Evolutionary conservation across 177 flowering plant genomes (phyloP).

Genomic region (Telopea speciosissima): DNA sequence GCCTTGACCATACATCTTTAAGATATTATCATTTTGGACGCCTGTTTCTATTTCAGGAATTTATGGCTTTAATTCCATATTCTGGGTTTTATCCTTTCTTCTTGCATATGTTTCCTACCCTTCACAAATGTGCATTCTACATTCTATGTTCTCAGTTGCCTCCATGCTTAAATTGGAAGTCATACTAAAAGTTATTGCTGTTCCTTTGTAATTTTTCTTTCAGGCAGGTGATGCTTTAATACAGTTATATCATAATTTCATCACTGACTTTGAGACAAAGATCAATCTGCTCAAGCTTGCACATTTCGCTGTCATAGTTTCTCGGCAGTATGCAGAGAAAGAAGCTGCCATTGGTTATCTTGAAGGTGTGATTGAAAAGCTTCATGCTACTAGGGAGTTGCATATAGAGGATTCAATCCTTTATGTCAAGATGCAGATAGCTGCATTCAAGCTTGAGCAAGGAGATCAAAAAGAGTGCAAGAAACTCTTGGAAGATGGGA

Average conservation of each 20-base stretch:
- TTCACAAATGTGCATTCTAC: not conserved
- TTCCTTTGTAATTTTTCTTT: constrained; percentile 3
- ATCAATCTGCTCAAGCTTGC: constrained; percentile 97
- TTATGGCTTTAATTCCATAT: not conserved
- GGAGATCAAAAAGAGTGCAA: constrained; percentile 86
- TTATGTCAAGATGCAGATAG: constrained; percentile 85
- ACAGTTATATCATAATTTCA: constrained; percentile 85
- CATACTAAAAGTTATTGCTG: not conserved
- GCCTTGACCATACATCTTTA: not conserved
- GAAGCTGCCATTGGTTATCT: constrained; percentile 82
- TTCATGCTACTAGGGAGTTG: constrained; percentile 56
- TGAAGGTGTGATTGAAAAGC: constrained; percentile 81
- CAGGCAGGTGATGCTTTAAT: constrained; percentile 93
- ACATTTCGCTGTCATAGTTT: constrained; percentile 87
- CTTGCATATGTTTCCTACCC: not conserved
- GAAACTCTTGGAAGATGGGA: constrained; percentile 83
- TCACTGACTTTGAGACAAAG: constrained; percentile 92
- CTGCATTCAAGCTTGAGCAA: constrained; percentile 69
- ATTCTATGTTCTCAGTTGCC: not conserved
- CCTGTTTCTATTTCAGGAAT: not conserved
- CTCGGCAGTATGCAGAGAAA: constrained; percentile 76
- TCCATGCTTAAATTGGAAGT: not conserved
- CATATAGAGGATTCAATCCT: constrained; percentile 85
- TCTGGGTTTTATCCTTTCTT: not conserved
- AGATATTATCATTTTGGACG: not conserved